A percentile compares a stretch with the other conserved stretches of the same genome.
Conservation (phyloP, 2,329 filamentous ascomycete genomes). For the Zymoseptoria crescenta region DNA sequence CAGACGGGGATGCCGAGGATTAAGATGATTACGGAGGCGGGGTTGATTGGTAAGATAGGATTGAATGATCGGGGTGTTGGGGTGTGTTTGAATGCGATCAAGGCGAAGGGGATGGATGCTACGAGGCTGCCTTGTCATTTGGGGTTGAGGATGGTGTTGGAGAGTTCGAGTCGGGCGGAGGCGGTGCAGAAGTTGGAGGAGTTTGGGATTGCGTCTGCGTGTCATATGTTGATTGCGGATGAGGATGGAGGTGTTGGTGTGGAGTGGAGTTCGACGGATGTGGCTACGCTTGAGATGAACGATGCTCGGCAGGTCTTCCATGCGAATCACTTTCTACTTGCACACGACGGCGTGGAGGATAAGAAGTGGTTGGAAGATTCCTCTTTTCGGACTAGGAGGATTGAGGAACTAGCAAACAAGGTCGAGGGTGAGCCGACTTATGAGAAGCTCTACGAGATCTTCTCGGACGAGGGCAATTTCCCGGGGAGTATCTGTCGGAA, state of each 20-base stretch:
- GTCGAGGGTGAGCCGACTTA: slow-evolving; percentile 6
- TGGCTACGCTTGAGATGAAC: slow-evolving; percentile 30
- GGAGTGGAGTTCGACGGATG: slow-evolving; percentile 39
- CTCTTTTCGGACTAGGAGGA: slow-evolving; percentile 29
- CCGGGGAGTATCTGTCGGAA: slow-evolving; percentile 32
- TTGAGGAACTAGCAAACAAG: slow-evolving; percentile 26
- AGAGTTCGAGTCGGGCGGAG: slow-evolving; percentile 41
- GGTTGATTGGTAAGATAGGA: slow-evolving; percentile 59
- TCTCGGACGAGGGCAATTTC: slow-evolving; percentile 36
- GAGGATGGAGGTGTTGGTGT: slow-evolving; percentile 39
- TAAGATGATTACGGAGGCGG: slow-evolving; percentile 52
- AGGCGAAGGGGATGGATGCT: slow-evolving; percentile 47
- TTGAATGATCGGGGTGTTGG: slow-evolving; percentile 54
- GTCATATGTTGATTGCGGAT: slow-evolving; percentile 50
- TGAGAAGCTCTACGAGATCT: slow-evolving; percentile 20
- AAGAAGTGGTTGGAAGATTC: slow-evolving; percentile 39
- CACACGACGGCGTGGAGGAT: slow-evolving; percentile 35
- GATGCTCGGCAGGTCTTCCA: slow-evolving; percentile 32
- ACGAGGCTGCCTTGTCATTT: slow-evolving; percentile 53
- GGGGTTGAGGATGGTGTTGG: slow-evolving; percentile 49
- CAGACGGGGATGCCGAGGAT: slow-evolving; percentile 41
- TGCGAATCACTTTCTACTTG: slow-evolving; percentile 36
- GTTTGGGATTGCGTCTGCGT: slow-evolving; percentile 45
- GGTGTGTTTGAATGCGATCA: slow-evolving; percentile 55
- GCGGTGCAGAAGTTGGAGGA: slow-evolving; percentile 40